A percentile compares a stretch with the other conserved stretches of the same genome.
Evolutionary conservation across 2,329 filamentous ascomycete genomes (phyloP).

Genomic region (Alternaria solani): DNA sequence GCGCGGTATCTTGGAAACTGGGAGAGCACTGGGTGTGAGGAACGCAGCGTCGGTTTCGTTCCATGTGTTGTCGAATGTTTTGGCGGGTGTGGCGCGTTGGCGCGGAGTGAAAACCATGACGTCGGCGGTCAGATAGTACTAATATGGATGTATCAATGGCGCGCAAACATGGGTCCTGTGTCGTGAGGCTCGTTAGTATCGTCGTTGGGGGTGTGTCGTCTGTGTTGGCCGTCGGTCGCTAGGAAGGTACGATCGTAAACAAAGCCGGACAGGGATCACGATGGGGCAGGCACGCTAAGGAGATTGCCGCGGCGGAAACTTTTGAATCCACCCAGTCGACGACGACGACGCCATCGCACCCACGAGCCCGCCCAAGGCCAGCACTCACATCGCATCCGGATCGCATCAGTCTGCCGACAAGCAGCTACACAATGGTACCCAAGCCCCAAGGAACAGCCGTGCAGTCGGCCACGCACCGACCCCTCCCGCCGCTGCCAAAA

Average conservation of each 20-base stretch:
- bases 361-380: neutral
- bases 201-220: slow-evolving; percentile 13
- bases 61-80: slow-evolving; percentile 51
- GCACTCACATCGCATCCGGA: neutral
- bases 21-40: slow-evolving; percentile 53
- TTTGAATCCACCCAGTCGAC: slow-evolving; percentile 17
- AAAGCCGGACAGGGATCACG: slow-evolving; percentile 19
- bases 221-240: slow-evolving; percentile 19
- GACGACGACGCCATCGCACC: slow-evolving; percentile 11
- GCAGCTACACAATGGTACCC: slow-evolving; percentile 43
- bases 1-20: slow-evolving; percentile 54
- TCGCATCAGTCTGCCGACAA: neutral
- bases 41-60: slow-evolving; percentile 52
- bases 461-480: slow-evolving; percentile 54
- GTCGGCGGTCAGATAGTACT: slow-evolving; percentile 10
- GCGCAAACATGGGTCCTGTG: slow-evolving; percentile 14
- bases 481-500: slow-evolving; percentile 67
- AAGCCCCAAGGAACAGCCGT: slow-evolving; percentile 46
- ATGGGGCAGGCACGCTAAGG: slow-evolving; percentile 21
- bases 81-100: slow-evolving; percentile 33
- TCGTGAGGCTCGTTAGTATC: slow-evolving; percentile 11
- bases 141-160: neutral
- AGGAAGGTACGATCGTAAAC: slow-evolving; percentile 23
- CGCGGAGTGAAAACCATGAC: slow-evolving; percentile 44
- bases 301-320: slow-evolving; percentile 24